These are phyloP conservation scores for Cerioporus squamosus DNA, from an alignment of 1,284 basidiomycete species.

Conservation along the genomic window DNA sequence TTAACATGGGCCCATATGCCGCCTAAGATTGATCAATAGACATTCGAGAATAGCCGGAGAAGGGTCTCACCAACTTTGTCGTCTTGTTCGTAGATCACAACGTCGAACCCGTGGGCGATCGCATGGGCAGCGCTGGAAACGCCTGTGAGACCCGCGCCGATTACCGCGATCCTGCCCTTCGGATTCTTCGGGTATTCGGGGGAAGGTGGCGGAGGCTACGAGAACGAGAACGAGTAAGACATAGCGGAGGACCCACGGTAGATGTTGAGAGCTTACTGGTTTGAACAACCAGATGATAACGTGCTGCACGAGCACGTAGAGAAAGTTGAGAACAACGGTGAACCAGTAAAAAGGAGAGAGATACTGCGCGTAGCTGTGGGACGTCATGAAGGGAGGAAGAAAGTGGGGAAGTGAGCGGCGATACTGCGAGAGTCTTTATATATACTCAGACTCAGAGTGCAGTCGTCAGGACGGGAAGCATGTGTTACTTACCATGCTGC, in stretches of 20 bases:
- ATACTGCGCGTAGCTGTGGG: background rate
- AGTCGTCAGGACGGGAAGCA: background rate
- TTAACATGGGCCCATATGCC: conserved; percentile 71
- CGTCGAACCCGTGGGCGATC: conserved; percentile 59
- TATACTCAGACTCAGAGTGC: too few species aligned
- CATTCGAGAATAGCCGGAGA: conserved; percentile 8
- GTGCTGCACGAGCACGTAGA: conserved; percentile 43
- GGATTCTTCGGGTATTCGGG: conserved; percentile 33
- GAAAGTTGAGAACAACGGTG: conserved; percentile 5
- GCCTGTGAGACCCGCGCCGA: conserved; percentile 58
- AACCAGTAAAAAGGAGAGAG: conserved; percentile 10
- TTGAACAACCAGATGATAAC: conserved; percentile 47
- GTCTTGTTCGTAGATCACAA: conserved; percentile 50
- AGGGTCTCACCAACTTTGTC: conserved; percentile 25
- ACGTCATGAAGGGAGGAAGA: background rate
- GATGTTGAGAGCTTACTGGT: conserved; percentile 35
- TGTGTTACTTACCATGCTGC: background rate
- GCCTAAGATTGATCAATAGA: conserved; percentile 38
- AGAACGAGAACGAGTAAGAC: background rate
- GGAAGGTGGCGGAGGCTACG: conserved; percentile 33
- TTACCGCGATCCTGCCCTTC: conserved; percentile 52
- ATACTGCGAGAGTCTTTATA: background rate
- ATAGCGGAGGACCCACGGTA: too few species aligned
- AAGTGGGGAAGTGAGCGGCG: background rate
- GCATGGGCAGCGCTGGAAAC: conserved; percentile 56